Percentiles rank a stretch among this genome's conserved stretches.
Conservation (phyloP, 1,139 yeast genomes). For the Chernovozyma aurita region DNA sequence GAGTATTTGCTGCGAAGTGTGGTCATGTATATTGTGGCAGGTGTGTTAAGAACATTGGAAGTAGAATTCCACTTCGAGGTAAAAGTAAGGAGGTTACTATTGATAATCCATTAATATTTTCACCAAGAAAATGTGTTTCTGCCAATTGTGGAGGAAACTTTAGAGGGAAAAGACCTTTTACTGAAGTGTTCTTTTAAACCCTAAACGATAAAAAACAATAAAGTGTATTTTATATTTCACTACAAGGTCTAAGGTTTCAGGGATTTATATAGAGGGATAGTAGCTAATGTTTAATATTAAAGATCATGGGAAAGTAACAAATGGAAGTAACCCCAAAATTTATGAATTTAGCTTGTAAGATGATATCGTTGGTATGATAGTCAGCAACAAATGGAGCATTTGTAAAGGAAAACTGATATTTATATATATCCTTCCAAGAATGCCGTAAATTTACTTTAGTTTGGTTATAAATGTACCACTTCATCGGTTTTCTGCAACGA, state of each 20-base stretch:
- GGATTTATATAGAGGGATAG: neutral
- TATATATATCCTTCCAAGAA: too few relatives aligned
- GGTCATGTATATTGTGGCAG: constrained; percentile 89
- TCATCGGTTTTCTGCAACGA: too few relatives aligned
- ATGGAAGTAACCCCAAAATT: too few relatives aligned
- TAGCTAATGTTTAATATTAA: neutral
- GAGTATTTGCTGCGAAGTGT: constrained; percentile 68
- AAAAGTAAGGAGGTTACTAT: constrained; percentile 21
- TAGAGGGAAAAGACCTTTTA: constrained; percentile 29
- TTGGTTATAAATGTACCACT: too few relatives aligned
- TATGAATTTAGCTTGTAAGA: too few relatives aligned
- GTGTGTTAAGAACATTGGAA: constrained; percentile 62
- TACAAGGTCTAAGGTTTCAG: neutral
- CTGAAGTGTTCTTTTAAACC: constrained; percentile 32
- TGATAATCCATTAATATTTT: constrained; percentile 40
- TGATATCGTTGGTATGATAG: too few relatives aligned
- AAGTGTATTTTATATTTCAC: neutral
- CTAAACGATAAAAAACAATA: too few relatives aligned
- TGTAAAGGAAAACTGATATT: too few relatives aligned
- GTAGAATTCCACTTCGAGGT: constrained; percentile 23
- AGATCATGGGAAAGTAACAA: too few relatives aligned
- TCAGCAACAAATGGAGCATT: too few relatives aligned
- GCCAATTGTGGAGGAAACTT: constrained; percentile 33
- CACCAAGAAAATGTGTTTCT: constrained; percentile 48
- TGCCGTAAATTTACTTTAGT: too few relatives aligned